Conservation (phyloP, 1,284 basidiomycete species). For the Ustilago xerochloae region DNA sequence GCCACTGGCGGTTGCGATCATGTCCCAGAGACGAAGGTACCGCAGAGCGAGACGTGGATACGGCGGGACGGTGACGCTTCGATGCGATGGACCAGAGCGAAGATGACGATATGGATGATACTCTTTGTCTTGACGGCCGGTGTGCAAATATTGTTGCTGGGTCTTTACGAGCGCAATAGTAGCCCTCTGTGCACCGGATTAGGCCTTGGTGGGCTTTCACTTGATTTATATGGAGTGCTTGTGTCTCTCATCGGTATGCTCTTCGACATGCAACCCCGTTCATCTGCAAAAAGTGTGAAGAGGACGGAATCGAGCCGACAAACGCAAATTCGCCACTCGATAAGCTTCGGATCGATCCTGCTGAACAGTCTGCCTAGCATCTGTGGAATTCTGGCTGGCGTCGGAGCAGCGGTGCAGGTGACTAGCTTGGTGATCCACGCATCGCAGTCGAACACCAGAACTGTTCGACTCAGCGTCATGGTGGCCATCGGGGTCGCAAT, state of each 20-base stretch:
- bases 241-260: constrained; percentile 12
- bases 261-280: not conserved
- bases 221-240: constrained; percentile 28
- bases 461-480: not conserved
- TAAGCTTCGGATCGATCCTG: not conserved
- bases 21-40: too few species aligned
- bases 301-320: not conserved
- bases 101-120: constrained; percentile 11
- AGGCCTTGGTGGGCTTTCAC: constrained; percentile 10
- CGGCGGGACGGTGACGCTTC: too few species aligned
- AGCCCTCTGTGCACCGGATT: not conserved
- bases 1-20: too few species aligned
- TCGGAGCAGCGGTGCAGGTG: constrained; percentile 10
- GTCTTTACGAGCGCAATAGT: not conserved
- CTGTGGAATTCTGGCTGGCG: not conserved
- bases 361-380: not conserved
- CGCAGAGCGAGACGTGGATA: too few species aligned
- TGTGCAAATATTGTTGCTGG: constrained; percentile 16
- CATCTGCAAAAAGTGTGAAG: not conserved
- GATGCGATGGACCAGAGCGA: not conserved
- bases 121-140: constrained; percentile 20
- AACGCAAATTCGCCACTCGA: not conserved
- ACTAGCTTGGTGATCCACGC: not conserved
- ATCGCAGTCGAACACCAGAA: not conserved
- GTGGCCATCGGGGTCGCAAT: not conserved